Conservation (phyloP, 306 rosid genomes). For the Castanopsis chinensis region DNA sequence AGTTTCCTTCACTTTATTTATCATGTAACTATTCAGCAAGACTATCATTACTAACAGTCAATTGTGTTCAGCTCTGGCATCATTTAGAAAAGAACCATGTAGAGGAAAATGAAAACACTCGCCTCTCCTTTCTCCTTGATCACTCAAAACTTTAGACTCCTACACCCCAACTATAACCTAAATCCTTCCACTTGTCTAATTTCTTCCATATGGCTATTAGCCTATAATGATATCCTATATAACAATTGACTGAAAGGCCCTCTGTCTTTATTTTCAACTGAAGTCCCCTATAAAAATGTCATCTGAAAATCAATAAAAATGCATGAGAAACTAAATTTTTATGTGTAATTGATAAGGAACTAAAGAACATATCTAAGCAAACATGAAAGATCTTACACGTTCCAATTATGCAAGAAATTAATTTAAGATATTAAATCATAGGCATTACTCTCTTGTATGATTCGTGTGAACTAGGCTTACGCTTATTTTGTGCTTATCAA, state of each 20-base stretch:
- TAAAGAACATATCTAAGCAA: neutral
- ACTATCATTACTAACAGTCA: neutral
- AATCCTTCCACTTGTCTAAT: neutral
- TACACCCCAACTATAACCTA: neutral
- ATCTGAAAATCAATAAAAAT: neutral
- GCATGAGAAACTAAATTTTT: neutral
- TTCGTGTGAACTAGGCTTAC: too few relatives aligned
- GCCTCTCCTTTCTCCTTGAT: neutral
- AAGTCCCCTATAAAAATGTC: neutral
- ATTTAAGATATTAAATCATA: neutral
- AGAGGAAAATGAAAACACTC: neutral
- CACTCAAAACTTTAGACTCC: too few relatives aligned
- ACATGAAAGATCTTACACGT: neutral
- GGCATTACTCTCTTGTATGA: too few relatives aligned
- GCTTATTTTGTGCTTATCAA: too few relatives aligned
- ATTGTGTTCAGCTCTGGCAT: neutral
- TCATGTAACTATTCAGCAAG: neutral
- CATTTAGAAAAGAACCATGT: neutral
- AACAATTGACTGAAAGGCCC: neutral
- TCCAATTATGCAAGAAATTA: neutral
- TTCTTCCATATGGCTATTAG: neutral
- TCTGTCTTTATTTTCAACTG: neutral
- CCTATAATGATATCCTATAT: neutral
- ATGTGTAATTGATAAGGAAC: neutral
- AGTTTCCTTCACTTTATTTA: neutral